A percentile compares a stretch with the other conserved stretches of the same genome.
These are phyloP conservation scores for Aegilops speltoides DNA, from an alignment of 176 grass and related monocot species.

Conservation along the genomic window DNA sequence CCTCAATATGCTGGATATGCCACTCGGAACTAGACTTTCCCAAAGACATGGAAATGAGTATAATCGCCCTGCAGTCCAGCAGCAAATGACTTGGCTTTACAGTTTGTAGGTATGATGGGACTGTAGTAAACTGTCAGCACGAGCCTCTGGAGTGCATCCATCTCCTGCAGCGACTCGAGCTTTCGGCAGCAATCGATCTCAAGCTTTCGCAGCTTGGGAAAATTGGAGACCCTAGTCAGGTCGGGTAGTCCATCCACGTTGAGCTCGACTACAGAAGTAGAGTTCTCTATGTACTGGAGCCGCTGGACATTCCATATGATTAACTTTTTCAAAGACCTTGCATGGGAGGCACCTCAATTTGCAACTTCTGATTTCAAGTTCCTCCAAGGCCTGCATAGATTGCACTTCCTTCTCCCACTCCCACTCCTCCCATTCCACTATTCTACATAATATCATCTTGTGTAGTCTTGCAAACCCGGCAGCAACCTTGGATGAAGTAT, in stretches of 20 bases:
- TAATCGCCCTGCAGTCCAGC: too few relatives aligned
- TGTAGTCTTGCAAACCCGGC: neutral
- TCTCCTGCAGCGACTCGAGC: too few relatives aligned
- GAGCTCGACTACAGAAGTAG: neutral
- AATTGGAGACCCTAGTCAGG: neutral
- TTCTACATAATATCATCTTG: neutral
- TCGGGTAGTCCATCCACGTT: fast-evolving
- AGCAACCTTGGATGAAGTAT: neutral
- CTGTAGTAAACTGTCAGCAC: too few relatives aligned
- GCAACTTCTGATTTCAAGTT: slow-evolving; percentile 1
- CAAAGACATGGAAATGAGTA: too few relatives aligned
- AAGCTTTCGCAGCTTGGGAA: neutral
- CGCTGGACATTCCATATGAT: neutral
- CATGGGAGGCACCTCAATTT: slow-evolving; percentile 13
- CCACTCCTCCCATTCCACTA: too few relatives aligned
- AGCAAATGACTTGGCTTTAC: too few relatives aligned
- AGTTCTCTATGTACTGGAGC: neutral
- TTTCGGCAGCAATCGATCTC: neutral
- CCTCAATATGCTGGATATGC: too few relatives aligned
- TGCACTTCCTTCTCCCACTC: slow-evolving; percentile 16
- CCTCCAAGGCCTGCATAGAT: slow-evolving; percentile 26
- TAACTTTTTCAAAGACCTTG: neutral
- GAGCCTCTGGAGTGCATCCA: too few relatives aligned
- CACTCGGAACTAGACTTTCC: too few relatives aligned
- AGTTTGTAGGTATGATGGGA: too few relatives aligned